Base-by-base conservation (phyloP, 495 filamentous ascomycete genomes). In the Hyaloscypha bicolor region DNA sequence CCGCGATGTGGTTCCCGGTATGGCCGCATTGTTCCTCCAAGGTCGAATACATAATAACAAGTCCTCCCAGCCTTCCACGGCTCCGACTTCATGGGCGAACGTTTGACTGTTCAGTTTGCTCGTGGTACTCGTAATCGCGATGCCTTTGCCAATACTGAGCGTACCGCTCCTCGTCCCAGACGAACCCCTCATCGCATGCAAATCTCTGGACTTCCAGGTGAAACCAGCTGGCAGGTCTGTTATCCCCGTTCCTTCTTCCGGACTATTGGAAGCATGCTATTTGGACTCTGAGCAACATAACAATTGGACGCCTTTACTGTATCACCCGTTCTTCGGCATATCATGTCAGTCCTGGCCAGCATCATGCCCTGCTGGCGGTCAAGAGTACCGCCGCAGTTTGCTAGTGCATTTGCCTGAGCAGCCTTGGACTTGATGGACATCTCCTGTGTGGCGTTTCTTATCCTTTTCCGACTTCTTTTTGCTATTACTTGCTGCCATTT, bases 141-240 rank as follows among this genome's bases (percentile, higher is more conserved):
- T 79, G 84, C 80, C 70, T 89, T 88, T 77, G 82, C 85, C 75
- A 85, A 84, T 75, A 80, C 82, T 63, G 90, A 97, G 76, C 92
- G 93, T 75, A 87, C 83, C 65, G 88, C 90, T 73, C 95, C 95
- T 71, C 93, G 96, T 73, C 94, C 95, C 51, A 88, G 95, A 71
- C 94, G 95, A 76, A 99, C 96, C 72, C 88, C 92, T 66, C 93
- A 91, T 78, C 93, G 95, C 76, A 97, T 99, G 95, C 88, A 93
- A 79, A 94, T 99, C 73, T 91, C 91, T 85, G 94, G 93, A 82
- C 93, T 99, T 81, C 94, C 94, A 74, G 85, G 85, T 80, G 96
- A 98, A 85, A 98, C 96, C 84, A 97, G 93, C 87, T 99, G 95
- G 95, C 95, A 99, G 95, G 95, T 99, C 91, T 96, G 95, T 91